Evolutionary conservation across 2,329 filamentous ascomycete genomes (phyloP).

Genomic region (Neonectria punicea): DNA sequence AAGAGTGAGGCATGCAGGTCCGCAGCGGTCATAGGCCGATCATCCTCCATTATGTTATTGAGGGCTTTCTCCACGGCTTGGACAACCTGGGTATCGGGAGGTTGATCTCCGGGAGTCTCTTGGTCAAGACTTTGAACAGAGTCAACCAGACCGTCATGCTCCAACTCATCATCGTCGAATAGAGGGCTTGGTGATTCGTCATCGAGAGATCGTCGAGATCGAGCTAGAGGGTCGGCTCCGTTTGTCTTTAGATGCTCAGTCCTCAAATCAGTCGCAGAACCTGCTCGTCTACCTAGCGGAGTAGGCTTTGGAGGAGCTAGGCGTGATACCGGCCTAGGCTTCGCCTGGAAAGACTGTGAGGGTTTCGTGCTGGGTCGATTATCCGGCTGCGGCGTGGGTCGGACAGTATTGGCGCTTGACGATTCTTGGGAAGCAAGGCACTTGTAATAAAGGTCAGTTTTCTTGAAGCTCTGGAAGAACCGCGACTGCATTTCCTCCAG

Average conservation of each 20-base stretch:
- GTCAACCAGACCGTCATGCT: conserved; percentile 74
- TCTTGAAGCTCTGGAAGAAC: conserved; percentile 87
- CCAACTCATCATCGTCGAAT: conserved; percentile 85
- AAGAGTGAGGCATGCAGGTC: conserved; percentile 76
- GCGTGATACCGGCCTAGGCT: conserved; percentile 57
- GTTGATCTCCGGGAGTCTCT: conserved; percentile 63
- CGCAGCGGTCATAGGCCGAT: conserved; percentile 71
- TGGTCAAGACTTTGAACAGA: conserved; percentile 85
- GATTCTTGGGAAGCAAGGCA: conserved; percentile 90
- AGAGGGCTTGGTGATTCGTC: conserved; percentile 63
- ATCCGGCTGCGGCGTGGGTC: conserved; percentile 35
- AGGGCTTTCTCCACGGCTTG: conserved; percentile 93
- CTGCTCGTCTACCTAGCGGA: conserved; percentile 53
- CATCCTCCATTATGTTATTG: conserved; percentile 89
- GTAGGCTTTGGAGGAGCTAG: conserved; percentile 51
- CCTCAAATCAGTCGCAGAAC: conserved; percentile 61
- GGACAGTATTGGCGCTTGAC: conserved; percentile 49
- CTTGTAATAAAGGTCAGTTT: conserved; percentile 95
- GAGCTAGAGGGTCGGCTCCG: conserved; percentile 53
- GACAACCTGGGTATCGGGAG: conserved; percentile 82
- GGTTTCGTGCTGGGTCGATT: conserved; percentile 42
- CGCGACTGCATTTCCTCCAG: conserved; percentile 85
- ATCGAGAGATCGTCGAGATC: conserved; percentile 76
- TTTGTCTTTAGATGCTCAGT: conserved; percentile 51
- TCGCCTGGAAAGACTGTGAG: conserved; percentile 54